A percentile compares a stretch with the other conserved stretches of the same genome.
phyloP scores from a whole-genome alignment of 768 basidiomycete species.

The Terana coerulea region DNA sequence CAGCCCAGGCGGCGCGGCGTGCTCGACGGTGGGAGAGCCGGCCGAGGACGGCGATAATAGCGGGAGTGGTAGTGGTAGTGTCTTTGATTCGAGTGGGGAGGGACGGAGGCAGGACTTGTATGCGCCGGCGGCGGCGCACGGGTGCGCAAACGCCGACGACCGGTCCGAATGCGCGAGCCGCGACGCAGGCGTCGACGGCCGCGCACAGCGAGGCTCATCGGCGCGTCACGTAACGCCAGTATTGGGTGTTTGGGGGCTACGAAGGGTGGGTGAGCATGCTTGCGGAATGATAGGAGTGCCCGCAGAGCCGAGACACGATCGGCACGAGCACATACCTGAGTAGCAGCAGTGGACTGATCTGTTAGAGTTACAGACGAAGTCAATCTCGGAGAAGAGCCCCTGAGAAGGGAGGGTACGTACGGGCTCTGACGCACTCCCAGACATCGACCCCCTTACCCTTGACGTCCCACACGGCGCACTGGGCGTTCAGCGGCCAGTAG shows the following conservation, averaged over 20 bases:
- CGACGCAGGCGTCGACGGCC: constrained; percentile 1
- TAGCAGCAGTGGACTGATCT: constrained; percentile 61
- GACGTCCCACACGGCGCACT: constrained; percentile 71
- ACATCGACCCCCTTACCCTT: constrained; percentile 65
- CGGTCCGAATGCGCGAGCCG: constrained; percentile 9
- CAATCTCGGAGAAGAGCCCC: neutral
- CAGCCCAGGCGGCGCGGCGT: neutral
- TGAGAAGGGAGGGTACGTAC: constrained; percentile 38
- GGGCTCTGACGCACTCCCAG: constrained; percentile 70
- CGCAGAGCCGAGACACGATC: no score
- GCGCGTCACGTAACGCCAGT: constrained; percentile 47
- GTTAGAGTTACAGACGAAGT: constrained; percentile 5
- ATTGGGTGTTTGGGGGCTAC: constrained; percentile 40
- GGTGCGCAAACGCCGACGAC: constrained; percentile 3
- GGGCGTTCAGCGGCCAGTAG: constrained; percentile 59
- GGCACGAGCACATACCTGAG: constrained; percentile 28
- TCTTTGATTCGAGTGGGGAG: no score
- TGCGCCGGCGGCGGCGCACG: neutral
- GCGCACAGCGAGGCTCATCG: constrained; percentile 29
- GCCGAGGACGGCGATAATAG: no score
- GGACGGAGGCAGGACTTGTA: neutral
- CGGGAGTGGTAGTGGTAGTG: no score
- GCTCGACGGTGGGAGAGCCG: neutral
- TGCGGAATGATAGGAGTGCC: neutral
- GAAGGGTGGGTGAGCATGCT: constrained; percentile 3